Percentiles rank a stretch among this genome's conserved stretches.
phyloP scores from a whole-genome alignment of 306 rosid genomes.

The barrel medic (Medicago truncatula) region MtrunA17r5.0-ANR NC_053046.1:3774001-3774500 shows the following conservation, averaged over 20 bases:
- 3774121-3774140: not conserved
- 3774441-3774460: not conserved
- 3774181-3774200: slow-evolving; percentile 3
- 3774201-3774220: slow-evolving; percentile 19
- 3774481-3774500: not conserved
- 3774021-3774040: not conserved
- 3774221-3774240: not conserved
- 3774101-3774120: slow-evolving; percentile 3
- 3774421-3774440: not conserved
- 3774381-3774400: slow-evolving; percentile 6
- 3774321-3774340: not conserved
- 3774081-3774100: slow-evolving; percentile 7
- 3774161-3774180: slow-evolving; percentile 32
- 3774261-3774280: not conserved
- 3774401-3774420: not conserved
- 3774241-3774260: not conserved
- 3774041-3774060: slow-evolving; percentile 28
- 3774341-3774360: not conserved
- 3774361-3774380: not conserved
- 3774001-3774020: slow-evolving; percentile 33
- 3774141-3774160: slow-evolving; percentile 19
- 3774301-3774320: not conserved
- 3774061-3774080: slow-evolving; percentile 37
- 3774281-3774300: not conserved
- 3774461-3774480: not conserved